These are phyloP conservation scores for Cyclanthera cordifolia DNA, from an alignment of 306 rosid species.

Conservation along the genomic window DNA sequence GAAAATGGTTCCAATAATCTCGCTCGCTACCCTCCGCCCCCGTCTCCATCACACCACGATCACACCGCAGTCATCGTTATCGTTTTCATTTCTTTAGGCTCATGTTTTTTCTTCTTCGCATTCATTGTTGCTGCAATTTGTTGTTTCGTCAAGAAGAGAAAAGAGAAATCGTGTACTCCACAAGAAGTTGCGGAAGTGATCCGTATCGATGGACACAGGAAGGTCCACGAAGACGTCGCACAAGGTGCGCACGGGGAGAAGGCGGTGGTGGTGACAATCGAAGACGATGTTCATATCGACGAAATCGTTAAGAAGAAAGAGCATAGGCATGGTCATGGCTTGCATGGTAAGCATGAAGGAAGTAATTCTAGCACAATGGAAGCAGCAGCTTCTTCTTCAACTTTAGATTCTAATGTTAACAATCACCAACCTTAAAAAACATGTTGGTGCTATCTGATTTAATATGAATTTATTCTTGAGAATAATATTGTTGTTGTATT, in stretches of 20 bases:
- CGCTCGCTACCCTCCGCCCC: background rate
- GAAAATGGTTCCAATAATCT: background rate
- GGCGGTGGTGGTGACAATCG: background rate
- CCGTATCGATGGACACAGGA: constrained; percentile 9
- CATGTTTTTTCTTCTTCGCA: background rate
- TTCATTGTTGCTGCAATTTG: background rate
- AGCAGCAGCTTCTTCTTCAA: constrained; percentile 1
- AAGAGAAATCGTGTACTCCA: background rate
- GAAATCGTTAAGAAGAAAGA: constrained; percentile 5
- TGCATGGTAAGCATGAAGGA: constrained; percentile 9
- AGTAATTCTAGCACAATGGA: background rate
- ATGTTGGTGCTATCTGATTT: background rate
- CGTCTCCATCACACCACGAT: background rate
- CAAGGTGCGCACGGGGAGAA: background rate
- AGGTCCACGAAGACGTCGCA: background rate
- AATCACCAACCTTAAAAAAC: background rate
- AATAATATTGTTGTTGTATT: background rate
- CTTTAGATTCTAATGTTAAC: background rate
- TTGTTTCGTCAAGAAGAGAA: constrained; percentile 4
- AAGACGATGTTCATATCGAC: constrained; percentile 12
- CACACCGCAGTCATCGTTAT: background rate
- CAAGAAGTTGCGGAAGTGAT: background rate
- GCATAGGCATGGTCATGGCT: constrained; percentile 3
- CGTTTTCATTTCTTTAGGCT: constrained; percentile 9
- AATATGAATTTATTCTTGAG: background rate